A percentile compares a stretch with the other conserved stretches of the same genome.
These are phyloP conservation scores for Rutstroemia sp. DNA, from an alignment of 2,329 filamentous ascomycete genomes.

Conservation along the genomic window DNA sequence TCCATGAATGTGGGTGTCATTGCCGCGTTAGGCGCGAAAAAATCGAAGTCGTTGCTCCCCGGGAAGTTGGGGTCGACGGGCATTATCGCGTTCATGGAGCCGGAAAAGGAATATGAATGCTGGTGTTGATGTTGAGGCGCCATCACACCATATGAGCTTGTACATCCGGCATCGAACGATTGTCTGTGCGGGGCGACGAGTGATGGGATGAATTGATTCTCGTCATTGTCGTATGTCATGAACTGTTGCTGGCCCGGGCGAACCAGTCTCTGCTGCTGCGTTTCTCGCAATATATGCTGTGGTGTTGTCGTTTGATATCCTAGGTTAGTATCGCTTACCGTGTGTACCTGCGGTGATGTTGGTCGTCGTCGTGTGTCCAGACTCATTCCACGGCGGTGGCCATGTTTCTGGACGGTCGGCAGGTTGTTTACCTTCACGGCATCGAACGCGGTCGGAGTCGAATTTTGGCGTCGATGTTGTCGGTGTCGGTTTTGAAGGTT, in stretches of 20 bases:
- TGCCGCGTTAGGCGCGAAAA: conserved; percentile 22
- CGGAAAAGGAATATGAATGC: conserved; percentile 28
- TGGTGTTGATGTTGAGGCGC: conserved; percentile 11
- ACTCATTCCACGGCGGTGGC: conserved; percentile 77
- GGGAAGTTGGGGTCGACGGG: conserved; percentile 30
- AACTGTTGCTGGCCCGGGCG: conserved; percentile 55
- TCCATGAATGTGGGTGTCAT: conserved; percentile 28
- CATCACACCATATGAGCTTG: conserved; percentile 26
- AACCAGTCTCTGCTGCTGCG: conserved; percentile 80
- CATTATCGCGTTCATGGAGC: conserved; percentile 38
- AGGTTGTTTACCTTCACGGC: conserved; percentile 62
- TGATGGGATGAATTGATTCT: conserved; percentile 51
- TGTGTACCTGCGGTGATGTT: conserved; percentile 32
- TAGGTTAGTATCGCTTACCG: conserved; percentile 50
- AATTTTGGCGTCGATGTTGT: conserved; percentile 81
- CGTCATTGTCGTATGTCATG: conserved; percentile 32
- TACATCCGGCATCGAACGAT: conserved; percentile 42
- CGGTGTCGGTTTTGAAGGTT: conserved; percentile 67
- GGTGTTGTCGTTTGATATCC: conserved; percentile 40
- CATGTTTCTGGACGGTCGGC: conserved; percentile 48
- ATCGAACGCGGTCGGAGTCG: conserved; percentile 73
- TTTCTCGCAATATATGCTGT: conserved; percentile 83
- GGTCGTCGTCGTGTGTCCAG: conserved; percentile 65
- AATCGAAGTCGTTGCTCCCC: conserved; percentile 26
- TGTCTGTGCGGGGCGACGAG: conserved; percentile 47